phyloP scores from a whole-genome alignment of 257 asterid species.

The Paraleonurus japonicus region DNA sequence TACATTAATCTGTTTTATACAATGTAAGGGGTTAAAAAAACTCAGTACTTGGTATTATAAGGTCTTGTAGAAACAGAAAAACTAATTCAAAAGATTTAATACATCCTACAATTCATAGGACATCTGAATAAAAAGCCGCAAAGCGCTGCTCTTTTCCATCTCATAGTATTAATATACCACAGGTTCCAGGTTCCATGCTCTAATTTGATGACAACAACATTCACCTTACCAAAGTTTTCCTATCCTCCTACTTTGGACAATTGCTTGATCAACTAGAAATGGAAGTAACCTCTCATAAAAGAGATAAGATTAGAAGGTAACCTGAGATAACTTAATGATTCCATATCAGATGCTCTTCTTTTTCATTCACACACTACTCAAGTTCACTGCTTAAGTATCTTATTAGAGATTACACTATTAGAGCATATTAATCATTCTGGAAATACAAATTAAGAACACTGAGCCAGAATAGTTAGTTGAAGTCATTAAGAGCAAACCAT shows the following conservation, averaged over 20 bases:
- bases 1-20: conserved; percentile 67
- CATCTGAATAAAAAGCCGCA: conserved; percentile 1
- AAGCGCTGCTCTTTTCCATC: conserved; percentile 5
- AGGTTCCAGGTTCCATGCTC: conserved; percentile 14
- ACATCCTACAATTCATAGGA: background rate
- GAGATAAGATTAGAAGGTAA: background rate
- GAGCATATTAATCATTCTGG: background rate
- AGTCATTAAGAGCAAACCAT: conserved; percentile 2
- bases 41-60: background rate
- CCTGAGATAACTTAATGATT: conserved; percentile 21
- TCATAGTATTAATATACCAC: conserved; percentile 9
- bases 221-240: conserved; percentile 4
- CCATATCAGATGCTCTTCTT: background rate
- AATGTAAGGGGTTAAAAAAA: conserved; percentile 13
- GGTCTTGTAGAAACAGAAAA: background rate
- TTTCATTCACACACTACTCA: conserved; percentile 10
- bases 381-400: conserved; percentile 6
- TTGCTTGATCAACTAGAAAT: conserved; percentile 23
- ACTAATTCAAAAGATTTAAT: conserved; percentile 5
- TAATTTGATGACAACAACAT: conserved; percentile 17
- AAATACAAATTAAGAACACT: conserved; percentile 5
- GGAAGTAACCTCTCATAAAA: conserved; percentile 10
- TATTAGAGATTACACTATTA: conserved; percentile 13
- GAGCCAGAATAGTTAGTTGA: background rate
- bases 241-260: conserved; percentile 7